phyloP scores from a whole-genome alignment of 495 filamentous ascomycete species.

The Acidomyces sp. region DNA sequence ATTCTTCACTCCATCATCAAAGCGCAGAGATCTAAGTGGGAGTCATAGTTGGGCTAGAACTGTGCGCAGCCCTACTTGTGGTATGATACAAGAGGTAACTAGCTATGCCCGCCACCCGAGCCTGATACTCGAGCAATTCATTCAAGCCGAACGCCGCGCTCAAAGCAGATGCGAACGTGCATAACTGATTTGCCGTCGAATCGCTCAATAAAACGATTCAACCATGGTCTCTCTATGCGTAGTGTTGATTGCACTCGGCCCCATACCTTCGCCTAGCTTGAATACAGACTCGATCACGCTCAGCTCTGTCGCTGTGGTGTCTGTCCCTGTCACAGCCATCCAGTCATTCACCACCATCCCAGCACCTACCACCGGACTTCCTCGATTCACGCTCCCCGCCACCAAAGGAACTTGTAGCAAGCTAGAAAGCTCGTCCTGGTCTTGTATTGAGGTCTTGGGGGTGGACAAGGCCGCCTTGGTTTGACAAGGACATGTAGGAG shows the following conservation, averaged over 20 bases:
- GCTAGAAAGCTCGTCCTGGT: slow-evolving; percentile 92
- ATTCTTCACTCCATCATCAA: too few relatives aligned
- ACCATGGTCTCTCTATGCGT: slow-evolving; percentile 94
- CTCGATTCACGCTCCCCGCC: slow-evolving; percentile 84
- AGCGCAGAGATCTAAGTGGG: too few relatives aligned
- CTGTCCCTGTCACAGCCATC: slow-evolving; percentile 88
- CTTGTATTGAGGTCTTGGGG: slow-evolving; percentile 91
- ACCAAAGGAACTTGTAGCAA: slow-evolving; percentile 92
- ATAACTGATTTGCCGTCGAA: too few relatives aligned
- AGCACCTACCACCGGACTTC: slow-evolving; percentile 84
- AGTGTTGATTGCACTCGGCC: slow-evolving; percentile 57
- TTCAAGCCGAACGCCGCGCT: too few relatives aligned
- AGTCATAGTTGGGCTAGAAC: too few relatives aligned
- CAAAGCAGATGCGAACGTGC: too few relatives aligned
- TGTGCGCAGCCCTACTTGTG: too few relatives aligned
- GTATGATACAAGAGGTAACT: too few relatives aligned
- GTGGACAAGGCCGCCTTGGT: slow-evolving; percentile 93
- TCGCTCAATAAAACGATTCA: slow-evolving; percentile 91
- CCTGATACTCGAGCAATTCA: too few relatives aligned
- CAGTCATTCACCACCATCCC: slow-evolving; percentile 99
- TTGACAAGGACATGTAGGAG: slow-evolving; percentile 88
- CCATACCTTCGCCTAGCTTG: slow-evolving; percentile 75
- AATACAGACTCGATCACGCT: slow-evolving; percentile 95
- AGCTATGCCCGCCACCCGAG: too few relatives aligned
- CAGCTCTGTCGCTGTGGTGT: slow-evolving; percentile 92